Conservation (phyloP, 2,329 filamentous ascomycete genomes). For the Ophiostoma piceae region DNA sequence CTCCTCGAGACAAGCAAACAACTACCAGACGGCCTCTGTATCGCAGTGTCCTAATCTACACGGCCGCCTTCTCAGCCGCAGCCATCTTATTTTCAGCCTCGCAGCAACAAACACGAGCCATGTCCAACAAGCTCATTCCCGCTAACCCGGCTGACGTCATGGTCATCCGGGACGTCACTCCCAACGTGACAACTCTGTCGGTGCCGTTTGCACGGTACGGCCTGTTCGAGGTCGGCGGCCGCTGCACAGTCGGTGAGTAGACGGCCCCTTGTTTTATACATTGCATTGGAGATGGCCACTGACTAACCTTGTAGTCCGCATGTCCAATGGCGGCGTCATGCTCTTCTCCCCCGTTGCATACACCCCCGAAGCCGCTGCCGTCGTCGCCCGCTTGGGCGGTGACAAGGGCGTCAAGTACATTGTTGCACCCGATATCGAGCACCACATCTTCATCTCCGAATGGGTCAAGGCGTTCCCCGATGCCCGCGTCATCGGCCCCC, state of each 20-base stretch:
- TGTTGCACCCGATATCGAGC: slow-evolving; percentile 80
- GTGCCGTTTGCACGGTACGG: slow-evolving; percentile 82
- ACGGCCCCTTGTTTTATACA: too few relatives aligned
- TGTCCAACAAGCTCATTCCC: slow-evolving; percentile 62
- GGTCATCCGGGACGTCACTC: slow-evolving; percentile 81
- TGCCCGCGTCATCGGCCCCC: slow-evolving; percentile 75
- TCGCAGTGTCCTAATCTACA: not conserved
- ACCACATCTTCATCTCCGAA: slow-evolving; percentile 86
- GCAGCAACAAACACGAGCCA: slow-evolving; percentile 31
- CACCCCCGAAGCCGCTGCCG: slow-evolving; percentile 61
- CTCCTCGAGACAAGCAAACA: not conserved
- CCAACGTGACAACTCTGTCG: slow-evolving; percentile 71
- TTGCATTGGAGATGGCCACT: not conserved
- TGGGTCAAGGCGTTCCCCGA: slow-evolving; percentile 76
- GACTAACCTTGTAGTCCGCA: slow-evolving; percentile 49
- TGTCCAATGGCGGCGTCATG: slow-evolving; percentile 71
- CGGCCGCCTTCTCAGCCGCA: not conserved
- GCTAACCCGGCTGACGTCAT: slow-evolving; percentile 73
- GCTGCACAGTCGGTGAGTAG: slow-evolving; percentile 67
- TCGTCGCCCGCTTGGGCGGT: slow-evolving; percentile 60
- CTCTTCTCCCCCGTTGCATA: slow-evolving; percentile 89
- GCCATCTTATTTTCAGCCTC: not conserved
- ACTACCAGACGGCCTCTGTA: not conserved
- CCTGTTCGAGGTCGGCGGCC: slow-evolving; percentile 72
- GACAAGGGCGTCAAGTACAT: slow-evolving; percentile 66